Evolutionary conservation across 1,284 basidiomycete genomes (phyloP).

Genomic region (Cutaneotrichosporon cavernicola): DNA sequence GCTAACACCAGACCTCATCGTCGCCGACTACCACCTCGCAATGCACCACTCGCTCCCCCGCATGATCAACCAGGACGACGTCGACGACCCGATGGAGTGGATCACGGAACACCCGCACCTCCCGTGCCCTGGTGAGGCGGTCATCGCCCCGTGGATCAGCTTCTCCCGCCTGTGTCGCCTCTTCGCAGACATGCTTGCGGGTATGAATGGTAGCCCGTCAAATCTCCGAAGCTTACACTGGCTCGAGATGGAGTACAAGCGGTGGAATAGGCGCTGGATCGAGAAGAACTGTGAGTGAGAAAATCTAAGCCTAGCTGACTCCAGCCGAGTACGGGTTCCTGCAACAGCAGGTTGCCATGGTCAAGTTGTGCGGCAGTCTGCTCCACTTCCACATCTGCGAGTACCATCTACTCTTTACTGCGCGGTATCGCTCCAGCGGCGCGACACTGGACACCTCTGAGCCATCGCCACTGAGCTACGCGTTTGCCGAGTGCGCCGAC

Average conservation of each 20-base stretch:
- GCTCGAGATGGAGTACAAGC: slow-evolving; percentile 33
- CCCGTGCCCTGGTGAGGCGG: slow-evolving; percentile 35
- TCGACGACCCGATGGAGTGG: slow-evolving; percentile 34
- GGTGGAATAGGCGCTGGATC: slow-evolving; percentile 38
- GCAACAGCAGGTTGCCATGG: slow-evolving; percentile 26
- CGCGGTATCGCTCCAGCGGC: slow-evolving; percentile 23
- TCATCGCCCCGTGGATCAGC: slow-evolving; percentile 36
- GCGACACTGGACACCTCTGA: slow-evolving; percentile 24
- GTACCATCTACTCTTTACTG: slow-evolving; percentile 31
- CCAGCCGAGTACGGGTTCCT: slow-evolving; percentile 26
- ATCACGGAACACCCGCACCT: slow-evolving; percentile 38
- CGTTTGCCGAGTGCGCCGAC: slow-evolving; percentile 29
- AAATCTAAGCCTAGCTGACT: background rate
- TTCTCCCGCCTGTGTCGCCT: slow-evolving; percentile 34
- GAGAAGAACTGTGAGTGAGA: slow-evolving; percentile 27
- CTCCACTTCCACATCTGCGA: slow-evolving; percentile 36
- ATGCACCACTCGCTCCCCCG: slow-evolving; percentile 35
- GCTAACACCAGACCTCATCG: slow-evolving; percentile 28
- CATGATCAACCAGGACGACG: slow-evolving; percentile 34
- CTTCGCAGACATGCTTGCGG: slow-evolving; percentile 31
- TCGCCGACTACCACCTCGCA: slow-evolving; percentile 36
- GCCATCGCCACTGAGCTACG: slow-evolving; percentile 23
- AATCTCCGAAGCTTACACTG: slow-evolving; percentile 34
- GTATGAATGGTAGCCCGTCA: slow-evolving; percentile 33
- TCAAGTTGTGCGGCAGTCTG: slow-evolving; percentile 27